A percentile compares a stretch with the other conserved stretches of the same genome.
These are phyloP conservation scores for Eucalyptus curtisii DNA, from an alignment of 345 rosid species.

Conservation along the genomic window DNA sequence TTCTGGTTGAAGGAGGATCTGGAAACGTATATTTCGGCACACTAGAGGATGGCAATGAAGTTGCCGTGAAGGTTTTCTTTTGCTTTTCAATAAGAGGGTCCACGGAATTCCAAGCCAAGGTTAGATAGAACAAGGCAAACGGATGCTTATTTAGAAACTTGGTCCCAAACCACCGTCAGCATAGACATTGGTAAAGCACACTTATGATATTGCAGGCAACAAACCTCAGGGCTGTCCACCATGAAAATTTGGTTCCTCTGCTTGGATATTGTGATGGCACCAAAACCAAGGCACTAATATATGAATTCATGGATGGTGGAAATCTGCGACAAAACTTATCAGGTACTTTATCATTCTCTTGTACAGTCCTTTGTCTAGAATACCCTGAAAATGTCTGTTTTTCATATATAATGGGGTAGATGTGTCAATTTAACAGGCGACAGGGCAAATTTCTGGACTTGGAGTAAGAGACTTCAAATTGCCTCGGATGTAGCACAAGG, in stretches of 20 bases:
- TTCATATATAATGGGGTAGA: background rate
- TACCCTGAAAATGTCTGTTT: background rate
- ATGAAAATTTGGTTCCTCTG: background rate
- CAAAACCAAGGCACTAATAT: background rate
- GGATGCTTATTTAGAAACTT: background rate
- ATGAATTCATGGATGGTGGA: background rate
- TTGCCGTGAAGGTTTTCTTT: slow-evolving; percentile 1
- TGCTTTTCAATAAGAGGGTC: background rate
- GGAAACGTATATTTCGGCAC: background rate
- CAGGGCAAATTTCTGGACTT: background rate
- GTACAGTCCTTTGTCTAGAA: background rate
- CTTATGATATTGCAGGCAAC: background rate
- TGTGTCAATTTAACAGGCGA: background rate
- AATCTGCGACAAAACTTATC: background rate
- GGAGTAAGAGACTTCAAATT: slow-evolving; percentile 1
- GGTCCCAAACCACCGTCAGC: background rate
- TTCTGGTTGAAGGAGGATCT: slow-evolving; percentile 2
- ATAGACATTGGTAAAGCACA: background rate
- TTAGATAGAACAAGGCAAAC: background rate
- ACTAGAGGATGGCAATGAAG: background rate
- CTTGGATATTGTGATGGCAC: background rate
- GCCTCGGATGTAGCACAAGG: slow-evolving; percentile 6
- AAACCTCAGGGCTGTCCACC: background rate
- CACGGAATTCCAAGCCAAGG: background rate
- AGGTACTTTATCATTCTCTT: background rate